Evolutionary conservation across 345 rosid species (phyloP).

Genomic region (Acer negundo): DNA sequence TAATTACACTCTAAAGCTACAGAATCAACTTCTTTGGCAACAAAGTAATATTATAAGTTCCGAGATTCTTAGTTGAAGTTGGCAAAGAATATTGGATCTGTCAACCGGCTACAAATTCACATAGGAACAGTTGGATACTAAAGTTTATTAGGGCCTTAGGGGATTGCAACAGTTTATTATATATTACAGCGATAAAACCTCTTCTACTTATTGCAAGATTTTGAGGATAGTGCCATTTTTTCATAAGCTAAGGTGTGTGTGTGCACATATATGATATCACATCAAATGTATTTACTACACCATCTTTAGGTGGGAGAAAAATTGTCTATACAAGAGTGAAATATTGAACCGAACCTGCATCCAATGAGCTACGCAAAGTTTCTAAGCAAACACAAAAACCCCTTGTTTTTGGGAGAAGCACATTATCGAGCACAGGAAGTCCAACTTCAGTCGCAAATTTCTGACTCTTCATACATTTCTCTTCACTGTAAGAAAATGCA

Average conservation of each 20-base stretch:
- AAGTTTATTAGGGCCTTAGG: neutral
- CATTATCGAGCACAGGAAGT: slow-evolving; percentile 69
- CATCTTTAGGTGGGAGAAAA: neutral
- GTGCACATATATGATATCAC: neutral
- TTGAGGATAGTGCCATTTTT: neutral
- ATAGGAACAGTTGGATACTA: neutral
- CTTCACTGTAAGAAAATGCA: slow-evolving; percentile 53
- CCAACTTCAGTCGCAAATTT: slow-evolving; percentile 70
- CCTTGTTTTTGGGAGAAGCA: slow-evolving; percentile 73
- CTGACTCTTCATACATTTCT: slow-evolving; percentile 64
- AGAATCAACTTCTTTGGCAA: neutral
- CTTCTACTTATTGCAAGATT: neutral
- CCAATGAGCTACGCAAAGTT: slow-evolving; percentile 54
- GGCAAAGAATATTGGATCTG: neutral
- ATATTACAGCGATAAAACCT: neutral
- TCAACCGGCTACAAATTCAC: neutral
- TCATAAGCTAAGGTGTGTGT: neutral
- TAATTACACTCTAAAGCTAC: neutral
- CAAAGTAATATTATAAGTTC: neutral
- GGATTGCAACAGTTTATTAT: neutral
- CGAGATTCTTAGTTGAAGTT: neutral
- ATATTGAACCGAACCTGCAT: slow-evolving; percentile 58
- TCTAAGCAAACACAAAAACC: slow-evolving; percentile 74
- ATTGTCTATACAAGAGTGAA: neutral
- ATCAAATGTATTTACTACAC: neutral